phyloP scores from a whole-genome alignment of 108 stramenopile species.

The Craspedostauros australis region DNA sequence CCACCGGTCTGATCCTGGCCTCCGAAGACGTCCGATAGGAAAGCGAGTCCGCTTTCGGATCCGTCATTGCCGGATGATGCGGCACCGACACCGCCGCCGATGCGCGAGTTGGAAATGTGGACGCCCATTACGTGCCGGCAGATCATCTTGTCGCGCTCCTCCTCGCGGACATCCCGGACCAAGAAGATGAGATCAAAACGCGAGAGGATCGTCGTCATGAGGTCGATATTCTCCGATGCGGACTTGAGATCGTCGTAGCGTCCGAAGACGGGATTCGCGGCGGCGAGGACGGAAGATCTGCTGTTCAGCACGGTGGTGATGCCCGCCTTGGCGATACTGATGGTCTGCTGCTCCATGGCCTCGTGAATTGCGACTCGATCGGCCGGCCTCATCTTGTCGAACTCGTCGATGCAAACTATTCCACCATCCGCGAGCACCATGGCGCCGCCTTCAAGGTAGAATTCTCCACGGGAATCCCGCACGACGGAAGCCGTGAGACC shows the following conservation, averaged over 20 bases:
- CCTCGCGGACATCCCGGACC: constrained; percentile 95
- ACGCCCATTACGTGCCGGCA: constrained; percentile 97
- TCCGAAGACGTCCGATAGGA: background rate
- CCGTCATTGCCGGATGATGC: background rate
- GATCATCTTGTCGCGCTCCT: constrained; percentile 92
- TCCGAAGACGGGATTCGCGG: constrained; percentile 99
- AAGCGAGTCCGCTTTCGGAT: background rate
- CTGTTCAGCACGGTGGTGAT: constrained; percentile 97
- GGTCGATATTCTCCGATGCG: constrained; percentile 96
- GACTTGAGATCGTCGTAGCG: constrained; percentile 96
- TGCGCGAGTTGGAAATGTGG: constrained; percentile 68
- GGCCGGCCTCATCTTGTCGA: constrained; percentile 96
- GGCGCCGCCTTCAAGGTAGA: constrained; percentile 98
- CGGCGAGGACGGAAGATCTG: constrained; percentile 88
- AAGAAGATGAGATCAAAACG: constrained; percentile 99
- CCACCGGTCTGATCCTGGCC: no score
- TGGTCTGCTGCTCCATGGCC: constrained; percentile 99
- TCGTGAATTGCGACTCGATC: constrained; percentile 99
- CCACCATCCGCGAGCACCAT: constrained; percentile 99
- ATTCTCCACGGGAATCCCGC: constrained; percentile 88
- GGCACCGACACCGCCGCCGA: constrained; percentile 19
- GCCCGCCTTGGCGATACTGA: constrained; percentile 97
- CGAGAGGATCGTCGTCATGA: constrained; percentile 96
- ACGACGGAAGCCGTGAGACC: constrained; percentile 96
- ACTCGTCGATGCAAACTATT: constrained; percentile 98